Evolutionary conservation across 164 flowering plant genomes (phyloP).

Genomic region (Buxus sempervirens): DNA sequence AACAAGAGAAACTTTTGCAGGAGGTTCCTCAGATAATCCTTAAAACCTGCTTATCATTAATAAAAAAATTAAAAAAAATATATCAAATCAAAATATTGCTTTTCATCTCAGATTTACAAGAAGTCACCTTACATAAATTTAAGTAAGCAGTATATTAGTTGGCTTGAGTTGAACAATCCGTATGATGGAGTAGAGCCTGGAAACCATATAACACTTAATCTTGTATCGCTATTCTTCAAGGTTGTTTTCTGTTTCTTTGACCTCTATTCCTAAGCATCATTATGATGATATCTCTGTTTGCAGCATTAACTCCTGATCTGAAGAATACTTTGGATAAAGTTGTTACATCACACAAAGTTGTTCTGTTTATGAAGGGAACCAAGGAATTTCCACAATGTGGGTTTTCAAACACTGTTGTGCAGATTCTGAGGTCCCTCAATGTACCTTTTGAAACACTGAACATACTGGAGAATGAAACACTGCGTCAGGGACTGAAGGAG

Average conservation of each 20-base stretch:
- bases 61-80: too few relatives aligned
- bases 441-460: slow-evolving; percentile 81
- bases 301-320: slow-evolving; percentile 68
- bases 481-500: slow-evolving; percentile 85
- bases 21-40: too few relatives aligned
- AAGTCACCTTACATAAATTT: not conserved
- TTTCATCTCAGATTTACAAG: not conserved
- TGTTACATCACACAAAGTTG: slow-evolving; percentile 65
- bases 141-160: not conserved
- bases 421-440: slow-evolving; percentile 68
- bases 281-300: slow-evolving; percentile 1
- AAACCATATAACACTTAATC: not conserved
- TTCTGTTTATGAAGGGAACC: slow-evolving; percentile 90
- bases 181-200: not conserved
- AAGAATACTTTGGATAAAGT: slow-evolving; percentile 77
- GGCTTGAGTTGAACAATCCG: not conserved
- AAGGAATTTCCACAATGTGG: slow-evolving; percentile 94
- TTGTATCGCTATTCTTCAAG: not conserved
- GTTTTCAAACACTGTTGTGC: slow-evolving; percentile 85
- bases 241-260: not conserved
- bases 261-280: not conserved
- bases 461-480: slow-evolving; percentile 76
- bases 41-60: too few relatives aligned
- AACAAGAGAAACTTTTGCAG: too few relatives aligned
- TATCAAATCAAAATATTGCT: too few relatives aligned